A percentile compares a stretch with the other conserved stretches of the same genome.
Evolutionary conservation across 73 alveolate species (phyloP).

Genomic region (Uronychia setigera): DNA sequence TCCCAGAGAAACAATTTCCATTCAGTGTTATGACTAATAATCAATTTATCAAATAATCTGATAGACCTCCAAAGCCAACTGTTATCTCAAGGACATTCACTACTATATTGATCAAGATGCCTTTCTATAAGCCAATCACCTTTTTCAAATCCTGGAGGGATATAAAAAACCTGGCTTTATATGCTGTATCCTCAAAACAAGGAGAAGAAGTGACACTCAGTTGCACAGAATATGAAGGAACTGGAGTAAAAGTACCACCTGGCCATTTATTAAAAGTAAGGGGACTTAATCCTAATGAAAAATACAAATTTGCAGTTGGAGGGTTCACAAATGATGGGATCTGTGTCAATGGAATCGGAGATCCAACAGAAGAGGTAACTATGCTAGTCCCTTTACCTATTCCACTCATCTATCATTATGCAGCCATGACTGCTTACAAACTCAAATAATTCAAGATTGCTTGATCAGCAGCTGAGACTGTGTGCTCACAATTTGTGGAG

Average conservation of each 20-base stretch:
- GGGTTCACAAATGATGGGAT: slow-evolving; percentile 90
- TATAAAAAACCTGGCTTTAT: slow-evolving; percentile 66
- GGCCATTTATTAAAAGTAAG: slow-evolving; percentile 80
- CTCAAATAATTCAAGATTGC: slow-evolving; percentile 84
- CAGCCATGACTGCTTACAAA: slow-evolving; percentile 88
- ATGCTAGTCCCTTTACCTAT: slow-evolving; percentile 89
- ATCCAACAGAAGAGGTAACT: slow-evolving; percentile 90
- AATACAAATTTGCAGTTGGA: slow-evolving; percentile 94
- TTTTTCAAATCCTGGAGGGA: slow-evolving; percentile 70
- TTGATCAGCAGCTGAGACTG: slow-evolving; percentile 87
- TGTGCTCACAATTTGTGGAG: slow-evolving; percentile 79
- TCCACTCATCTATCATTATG: slow-evolving; percentile 80
- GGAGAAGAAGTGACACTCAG: slow-evolving; percentile 76
- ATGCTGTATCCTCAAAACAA: slow-evolving; percentile 72
- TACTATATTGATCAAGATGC: slow-evolving; percentile 66
- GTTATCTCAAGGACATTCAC: slow-evolving; percentile 70
- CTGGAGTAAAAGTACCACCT: slow-evolving; percentile 53
- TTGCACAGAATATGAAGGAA: slow-evolving; percentile 76
- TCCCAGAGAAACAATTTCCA: slow-evolving; percentile 67
- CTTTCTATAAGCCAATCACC: slow-evolving; percentile 76
- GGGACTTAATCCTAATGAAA: slow-evolving; percentile 87
- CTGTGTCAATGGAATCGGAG: slow-evolving; percentile 92
- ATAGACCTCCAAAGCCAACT: slow-evolving; percentile 74
- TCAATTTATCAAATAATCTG: slow-evolving; percentile 55
- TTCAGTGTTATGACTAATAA: slow-evolving; percentile 56